Base-by-base conservation (phyloP, 2,329 filamentous ascomycete genomes). In the Dactylellina haptotyla region DNA sequence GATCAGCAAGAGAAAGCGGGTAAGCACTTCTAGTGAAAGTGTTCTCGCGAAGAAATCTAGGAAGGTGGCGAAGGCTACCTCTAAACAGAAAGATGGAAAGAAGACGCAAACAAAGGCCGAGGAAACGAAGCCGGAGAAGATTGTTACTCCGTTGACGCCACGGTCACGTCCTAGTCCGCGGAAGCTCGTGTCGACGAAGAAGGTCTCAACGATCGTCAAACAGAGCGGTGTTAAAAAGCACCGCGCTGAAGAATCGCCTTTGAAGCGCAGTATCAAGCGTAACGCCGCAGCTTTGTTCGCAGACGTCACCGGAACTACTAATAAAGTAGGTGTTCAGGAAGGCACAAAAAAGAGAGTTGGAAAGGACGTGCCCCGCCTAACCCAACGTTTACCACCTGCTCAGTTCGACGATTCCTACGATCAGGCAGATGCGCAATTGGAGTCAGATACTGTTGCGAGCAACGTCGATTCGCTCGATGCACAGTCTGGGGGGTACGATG, bases 381-480 rank as follows among this genome's bases (percentile, higher is more conserved):
- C 57, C 10, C 50, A 71, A 43, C 50, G 51, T 25, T 28, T 71
- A 5, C 66, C 58, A 34, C 66, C 66, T 50, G 58, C 66, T 20
- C 57, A 32, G 32, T 63, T 71, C 43, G 66, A 71, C 30, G 66
- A 63, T 41, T 51, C 28, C 16, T 46, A 58, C 16, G 45, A 63
- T n/a, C 51, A 62, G 14, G 26, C 25, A 4, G 57, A 64, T n/a
- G 34, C 53, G 14, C 43, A 57, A 28, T 34, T 20, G 9, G 58
- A 64, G 10, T 63, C 58, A 18, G 51, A 65, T 23, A 61, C 37
- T 16, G 59, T 30, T 2, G 67, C 46, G 12, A 72, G 67, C 53
- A 72, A 72, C 23, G 28, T 61, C 14, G 59, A 65, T n/a, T 72
- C 59, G 3, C 67, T 72, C 23, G 59, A 72, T 23, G 59, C 67